Percentiles rank a stretch among this genome's conserved stretches.
These are phyloP conservation scores for Wickerhamomyces sp. DNA, from an alignment of 1,139 yeast genomes.

Conservation along the genomic window DNA sequence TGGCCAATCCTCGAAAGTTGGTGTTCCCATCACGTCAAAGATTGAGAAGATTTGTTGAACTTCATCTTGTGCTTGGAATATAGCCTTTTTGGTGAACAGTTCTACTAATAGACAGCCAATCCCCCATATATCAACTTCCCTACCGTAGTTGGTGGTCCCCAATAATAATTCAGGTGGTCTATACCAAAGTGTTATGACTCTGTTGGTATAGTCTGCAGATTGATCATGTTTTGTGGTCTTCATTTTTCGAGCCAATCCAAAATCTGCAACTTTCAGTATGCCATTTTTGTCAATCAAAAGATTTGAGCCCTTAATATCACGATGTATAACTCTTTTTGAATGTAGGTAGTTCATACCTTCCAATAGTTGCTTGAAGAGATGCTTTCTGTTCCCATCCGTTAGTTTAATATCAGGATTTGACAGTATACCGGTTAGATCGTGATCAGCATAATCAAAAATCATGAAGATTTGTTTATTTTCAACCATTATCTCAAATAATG, in stretches of 20 bases:
- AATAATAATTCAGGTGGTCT: constrained; percentile 91
- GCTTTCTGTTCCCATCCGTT: constrained; percentile 66
- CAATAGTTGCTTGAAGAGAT: constrained; percentile 68
- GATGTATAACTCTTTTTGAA: constrained; percentile 71
- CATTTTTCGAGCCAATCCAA: constrained; percentile 88
- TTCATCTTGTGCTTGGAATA: constrained; percentile 87
- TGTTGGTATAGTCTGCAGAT: constrained; percentile 77
- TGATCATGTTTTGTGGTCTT: constrained; percentile 44
- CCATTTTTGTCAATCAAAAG: constrained; percentile 73
- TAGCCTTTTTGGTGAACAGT: constrained; percentile 66
- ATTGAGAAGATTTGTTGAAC: constrained; percentile 75
- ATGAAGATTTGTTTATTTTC: constrained; percentile 75
- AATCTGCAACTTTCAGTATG: constrained; percentile 80
- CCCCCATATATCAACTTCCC: constrained; percentile 96
- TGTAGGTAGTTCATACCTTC: constrained; percentile 83
- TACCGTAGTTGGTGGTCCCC: constrained; percentile 86
- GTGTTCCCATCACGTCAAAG: constrained; percentile 84
- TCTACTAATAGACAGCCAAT: constrained; percentile 89
- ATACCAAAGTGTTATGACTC: constrained; percentile 96
- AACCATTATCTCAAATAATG: constrained; percentile 85
- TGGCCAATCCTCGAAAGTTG: constrained; percentile 74
- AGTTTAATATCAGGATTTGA: constrained; percentile 69
- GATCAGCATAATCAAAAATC: constrained; percentile 93
- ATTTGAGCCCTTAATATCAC: constrained; percentile 94
- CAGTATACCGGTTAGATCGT: constrained; percentile 84